phyloP scores from a whole-genome alignment of 2,329 filamentous ascomycete genomes.

The Lizonia empirigonia region DNA sequence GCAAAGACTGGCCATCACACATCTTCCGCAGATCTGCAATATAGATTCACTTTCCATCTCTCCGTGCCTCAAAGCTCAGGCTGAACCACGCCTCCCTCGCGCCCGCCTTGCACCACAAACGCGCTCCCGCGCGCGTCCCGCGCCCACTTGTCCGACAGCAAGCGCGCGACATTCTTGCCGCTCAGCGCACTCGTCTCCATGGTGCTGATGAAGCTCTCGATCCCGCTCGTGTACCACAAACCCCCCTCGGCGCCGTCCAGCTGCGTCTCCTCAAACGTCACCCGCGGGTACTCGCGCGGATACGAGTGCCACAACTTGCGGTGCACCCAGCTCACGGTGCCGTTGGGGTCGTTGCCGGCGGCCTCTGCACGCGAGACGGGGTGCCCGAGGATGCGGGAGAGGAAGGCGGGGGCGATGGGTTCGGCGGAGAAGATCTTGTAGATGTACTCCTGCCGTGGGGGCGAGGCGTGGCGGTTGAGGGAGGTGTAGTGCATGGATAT shows the following conservation, averaged over 20 bases:
- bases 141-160: conserved; percentile 68
- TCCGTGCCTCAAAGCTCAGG: neutral
- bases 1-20: no score
- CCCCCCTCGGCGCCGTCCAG: conserved; percentile 53
- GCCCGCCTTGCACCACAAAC: neutral
- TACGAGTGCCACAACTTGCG: conserved; percentile 78
- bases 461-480: conserved; percentile 58
- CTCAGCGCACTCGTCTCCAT: conserved; percentile 97
- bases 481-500: conserved; percentile 74
- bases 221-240: conserved; percentile 71
- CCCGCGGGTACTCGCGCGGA: conserved; percentile 80
- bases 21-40: no score
- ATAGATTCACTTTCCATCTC: neutral
- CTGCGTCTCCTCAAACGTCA: conserved; percentile 82
- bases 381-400: conserved; percentile 56
- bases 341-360: conserved; percentile 40
- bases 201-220: conserved; percentile 93
- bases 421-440: conserved; percentile 71
- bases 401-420: conserved; percentile 54
- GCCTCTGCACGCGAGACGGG: conserved; percentile 39
- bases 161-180: conserved; percentile 80
- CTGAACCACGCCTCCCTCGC: neutral
- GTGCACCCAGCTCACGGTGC: conserved; percentile 40
- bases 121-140: conserved; percentile 1
- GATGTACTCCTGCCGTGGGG: conserved; percentile 57